Conservation (phyloP, 176 grass and related monocot genomes). For the Avena atlantica region DNA sequence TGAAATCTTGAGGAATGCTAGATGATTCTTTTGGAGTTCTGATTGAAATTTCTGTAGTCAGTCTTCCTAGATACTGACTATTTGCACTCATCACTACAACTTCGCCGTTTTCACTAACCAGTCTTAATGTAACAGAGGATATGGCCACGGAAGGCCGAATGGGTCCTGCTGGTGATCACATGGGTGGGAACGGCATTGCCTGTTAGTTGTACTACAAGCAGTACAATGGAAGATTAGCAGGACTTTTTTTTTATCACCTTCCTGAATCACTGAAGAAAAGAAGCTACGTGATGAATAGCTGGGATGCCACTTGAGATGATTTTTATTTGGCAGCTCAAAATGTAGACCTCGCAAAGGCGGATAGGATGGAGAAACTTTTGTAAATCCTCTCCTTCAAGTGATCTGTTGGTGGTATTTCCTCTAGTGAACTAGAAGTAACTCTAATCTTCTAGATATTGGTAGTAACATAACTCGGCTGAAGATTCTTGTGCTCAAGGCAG, state of each 20-base stretch:
- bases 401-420: slow-evolving; percentile 20
- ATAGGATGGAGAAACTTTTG: neutral
- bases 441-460: slow-evolving; percentile 30
- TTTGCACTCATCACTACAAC: neutral
- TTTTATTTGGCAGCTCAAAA: neutral
- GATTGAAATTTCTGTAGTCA: neutral
- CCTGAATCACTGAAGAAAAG: slow-evolving; percentile 34
- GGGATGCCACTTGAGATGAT: neutral
- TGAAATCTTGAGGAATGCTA: neutral
- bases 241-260: slow-evolving; percentile 18
- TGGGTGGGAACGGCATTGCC: slow-evolving; percentile 49
- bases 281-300: slow-evolving; percentile 23
- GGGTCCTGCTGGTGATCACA: slow-evolving; percentile 49
- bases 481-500: slow-evolving; percentile 15
- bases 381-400: neutral
- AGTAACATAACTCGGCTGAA: slow-evolving; percentile 26
- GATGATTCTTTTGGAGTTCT: neutral
- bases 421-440: slow-evolving; percentile 44
- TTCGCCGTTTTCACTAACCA: slow-evolving; percentile 26
- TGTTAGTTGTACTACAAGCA: slow-evolving; percentile 28
- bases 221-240: slow-evolving; percentile 29
- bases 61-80: neutral
- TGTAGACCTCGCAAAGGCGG: neutral
- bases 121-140: slow-evolving; percentile 46
- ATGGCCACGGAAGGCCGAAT: slow-evolving; percentile 42